These are phyloP conservation scores for Niebla homalea DNA, from an alignment of 495 filamentous ascomycete species.

Conservation along the genomic window DNA sequence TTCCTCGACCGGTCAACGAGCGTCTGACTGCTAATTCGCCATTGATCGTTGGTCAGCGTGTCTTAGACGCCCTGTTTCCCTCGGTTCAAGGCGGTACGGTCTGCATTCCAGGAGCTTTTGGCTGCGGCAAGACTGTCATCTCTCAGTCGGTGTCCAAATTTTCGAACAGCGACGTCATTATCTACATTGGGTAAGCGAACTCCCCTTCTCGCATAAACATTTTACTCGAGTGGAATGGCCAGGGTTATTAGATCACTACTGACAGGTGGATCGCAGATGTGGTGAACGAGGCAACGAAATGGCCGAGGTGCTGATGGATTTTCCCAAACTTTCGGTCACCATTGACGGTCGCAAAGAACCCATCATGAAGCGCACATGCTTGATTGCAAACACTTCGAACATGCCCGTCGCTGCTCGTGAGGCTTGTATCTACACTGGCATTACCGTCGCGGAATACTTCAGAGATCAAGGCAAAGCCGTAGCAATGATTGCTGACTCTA, in stretches of 20 bases:
- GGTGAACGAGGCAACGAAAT: slow-evolving; percentile 99
- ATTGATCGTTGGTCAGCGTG: slow-evolving; percentile 94
- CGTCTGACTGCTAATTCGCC: slow-evolving; percentile 76
- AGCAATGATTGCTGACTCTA: slow-evolving; percentile 99
- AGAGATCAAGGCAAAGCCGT: slow-evolving; percentile 96
- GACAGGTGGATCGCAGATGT: slow-evolving; percentile 35
- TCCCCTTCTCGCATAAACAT: neutral
- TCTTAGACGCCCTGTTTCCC: slow-evolving; percentile 94
- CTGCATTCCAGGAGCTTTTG: slow-evolving; percentile 96
- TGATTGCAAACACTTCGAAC: slow-evolving; percentile 99
- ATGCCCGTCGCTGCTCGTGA: slow-evolving; percentile 99
- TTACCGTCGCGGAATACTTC: slow-evolving; percentile 97
- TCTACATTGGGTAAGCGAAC: slow-evolving; percentile 62
- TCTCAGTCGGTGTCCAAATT: slow-evolving; percentile 97
- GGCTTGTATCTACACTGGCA: slow-evolving; percentile 98
- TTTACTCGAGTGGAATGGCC: neutral
- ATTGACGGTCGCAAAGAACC: slow-evolving; percentile 86
- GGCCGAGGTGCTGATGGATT: slow-evolving; percentile 99
- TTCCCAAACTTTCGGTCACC: slow-evolving; percentile 83
- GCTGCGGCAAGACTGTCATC: slow-evolving; percentile 99
- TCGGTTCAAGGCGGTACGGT: slow-evolving; percentile 95
- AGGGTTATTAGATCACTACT: slow-evolving; percentile 18
- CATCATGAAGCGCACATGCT: slow-evolving; percentile 98
- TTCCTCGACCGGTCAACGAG: slow-evolving; percentile 82
- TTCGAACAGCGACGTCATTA: slow-evolving; percentile 97